Conservation (phyloP, 2,329 filamentous ascomycete species). For the Pyricularia sp. region DNA sequence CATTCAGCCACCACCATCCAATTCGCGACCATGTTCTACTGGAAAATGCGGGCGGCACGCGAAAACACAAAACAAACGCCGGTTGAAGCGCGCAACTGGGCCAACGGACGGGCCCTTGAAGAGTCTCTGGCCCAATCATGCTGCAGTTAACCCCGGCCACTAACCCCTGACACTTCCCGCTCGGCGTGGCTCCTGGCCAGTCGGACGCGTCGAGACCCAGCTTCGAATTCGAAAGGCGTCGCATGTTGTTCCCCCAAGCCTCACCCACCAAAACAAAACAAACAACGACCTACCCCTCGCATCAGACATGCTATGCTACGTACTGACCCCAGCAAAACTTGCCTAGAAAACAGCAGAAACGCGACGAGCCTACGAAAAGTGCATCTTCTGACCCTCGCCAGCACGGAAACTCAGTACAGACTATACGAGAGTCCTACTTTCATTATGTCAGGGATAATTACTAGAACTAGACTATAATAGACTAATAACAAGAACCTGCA, state of each 20-base stretch:
- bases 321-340: not conserved
- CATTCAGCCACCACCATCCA: not conserved
- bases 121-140: not conserved
- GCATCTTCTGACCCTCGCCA: not conserved
- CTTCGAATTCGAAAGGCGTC: not conserved
- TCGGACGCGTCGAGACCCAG: constrained; percentile 6
- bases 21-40: not conserved
- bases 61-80: constrained; percentile 1
- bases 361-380: not conserved
- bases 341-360: not conserved
- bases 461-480: not conserved
- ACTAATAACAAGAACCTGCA: not conserved
- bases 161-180: constrained; percentile 2
- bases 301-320: not conserved
- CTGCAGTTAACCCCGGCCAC: not conserved
- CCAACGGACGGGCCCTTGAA: not conserved
- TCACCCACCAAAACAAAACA: constrained; percentile 5
- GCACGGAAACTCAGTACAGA: too few relatives aligned
- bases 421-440: not conserved
- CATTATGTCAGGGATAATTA: not conserved
- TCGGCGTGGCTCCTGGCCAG: constrained; percentile 2
- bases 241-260: not conserved
- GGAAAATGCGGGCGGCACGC: not conserved
- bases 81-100: constrained; percentile 4
- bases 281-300: constrained; percentile 4